These are phyloP conservation scores for Backusella liffmaniae DNA, from an alignment of 192 early-diverging fungal genomes.

Conservation along the genomic window DNA sequence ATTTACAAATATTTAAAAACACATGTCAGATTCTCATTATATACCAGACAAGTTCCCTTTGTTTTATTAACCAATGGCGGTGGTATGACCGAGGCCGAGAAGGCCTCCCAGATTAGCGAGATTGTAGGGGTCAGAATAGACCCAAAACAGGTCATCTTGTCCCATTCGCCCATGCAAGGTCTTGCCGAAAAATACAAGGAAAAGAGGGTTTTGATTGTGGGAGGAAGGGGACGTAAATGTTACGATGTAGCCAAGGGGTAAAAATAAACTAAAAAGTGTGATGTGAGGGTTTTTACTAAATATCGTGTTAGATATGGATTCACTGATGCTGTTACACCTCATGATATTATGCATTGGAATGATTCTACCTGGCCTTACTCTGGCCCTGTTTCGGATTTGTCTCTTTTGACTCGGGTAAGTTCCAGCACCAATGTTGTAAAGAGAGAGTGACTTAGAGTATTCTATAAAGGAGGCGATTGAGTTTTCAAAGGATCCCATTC, in stretches of 20 bases:
- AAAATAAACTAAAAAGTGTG: constrained; percentile 22
- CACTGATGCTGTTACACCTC: constrained; percentile 58
- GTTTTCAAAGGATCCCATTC: constrained; percentile 53
- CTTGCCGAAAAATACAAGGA: constrained; percentile 60
- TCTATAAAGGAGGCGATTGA: constrained; percentile 14
- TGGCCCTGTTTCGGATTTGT: constrained; percentile 19
- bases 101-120: constrained; percentile 65
- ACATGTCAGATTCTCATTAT: not conserved
- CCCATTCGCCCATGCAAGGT: constrained; percentile 84
- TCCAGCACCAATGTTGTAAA: too few relatives aligned
- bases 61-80: constrained; percentile 89
- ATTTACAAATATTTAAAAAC: not conserved
- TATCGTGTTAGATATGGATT: constrained; percentile 61
- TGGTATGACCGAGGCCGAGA: constrained; percentile 71
- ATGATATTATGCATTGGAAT: constrained; percentile 66
- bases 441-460: not conserved
- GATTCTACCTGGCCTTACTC: constrained; percentile 69
- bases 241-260: constrained; percentile 63
- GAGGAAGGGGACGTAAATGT: constrained; percentile 59
- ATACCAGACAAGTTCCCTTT: constrained; percentile 62
- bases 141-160: constrained; percentile 70
- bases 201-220: constrained; percentile 72
- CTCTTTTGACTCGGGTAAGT: constrained; percentile 19
- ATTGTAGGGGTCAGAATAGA: constrained; percentile 55
- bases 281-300: too few relatives aligned